Conservation (phyloP, 2,329 filamentous ascomycete species). For the Aplosporella prunicola region DNA sequence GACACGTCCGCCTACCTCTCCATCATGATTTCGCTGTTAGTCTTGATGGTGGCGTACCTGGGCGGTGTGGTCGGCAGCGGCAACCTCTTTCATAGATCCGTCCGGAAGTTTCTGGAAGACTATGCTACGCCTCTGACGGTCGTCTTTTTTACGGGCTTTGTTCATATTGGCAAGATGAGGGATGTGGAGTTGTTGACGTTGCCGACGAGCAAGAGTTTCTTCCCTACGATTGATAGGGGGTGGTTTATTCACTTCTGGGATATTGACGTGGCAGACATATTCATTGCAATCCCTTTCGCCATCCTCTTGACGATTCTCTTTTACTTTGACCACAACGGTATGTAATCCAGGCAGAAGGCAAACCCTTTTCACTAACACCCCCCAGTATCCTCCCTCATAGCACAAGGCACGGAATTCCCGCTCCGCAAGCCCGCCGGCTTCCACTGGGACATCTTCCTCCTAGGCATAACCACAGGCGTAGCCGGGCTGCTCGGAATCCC, state of each 20-base stretch:
- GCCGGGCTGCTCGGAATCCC: conserved; percentile 48
- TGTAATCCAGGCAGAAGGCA: conserved; percentile 19
- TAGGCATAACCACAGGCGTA: conserved; percentile 47
- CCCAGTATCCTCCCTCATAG: conserved; percentile 31
- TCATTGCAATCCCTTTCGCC: conserved; percentile 80
- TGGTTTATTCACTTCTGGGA: conserved; percentile 84
- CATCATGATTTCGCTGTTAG: conserved; percentile 64
- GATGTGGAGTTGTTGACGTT: conserved; percentile 59
- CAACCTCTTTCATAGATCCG: conserved; percentile 61
- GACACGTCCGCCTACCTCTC: conserved; percentile 65
- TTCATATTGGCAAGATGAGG: conserved; percentile 77
- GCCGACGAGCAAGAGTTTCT: conserved; percentile 69
- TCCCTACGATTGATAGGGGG: conserved; percentile 59
- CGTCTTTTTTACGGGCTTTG: conserved; percentile 83
- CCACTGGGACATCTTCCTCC: conserved; percentile 52
- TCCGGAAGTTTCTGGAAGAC: conserved; percentile 78
- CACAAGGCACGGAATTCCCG: conserved; percentile 47
- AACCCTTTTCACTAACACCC: too few relatives aligned
- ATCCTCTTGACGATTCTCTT: conserved; percentile 75
- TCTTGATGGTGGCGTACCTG: conserved; percentile 66
- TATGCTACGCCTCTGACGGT: conserved; percentile 62
- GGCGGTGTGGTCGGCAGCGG: conserved; percentile 62
- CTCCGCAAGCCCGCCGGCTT: conserved; percentile 51
- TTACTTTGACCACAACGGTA: conserved; percentile 73
- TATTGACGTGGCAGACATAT: conserved; percentile 61